phyloP scores from a whole-genome alignment of 202 grass and related monocot genomes.

The Dendrocalamus latiflorus region DNA sequence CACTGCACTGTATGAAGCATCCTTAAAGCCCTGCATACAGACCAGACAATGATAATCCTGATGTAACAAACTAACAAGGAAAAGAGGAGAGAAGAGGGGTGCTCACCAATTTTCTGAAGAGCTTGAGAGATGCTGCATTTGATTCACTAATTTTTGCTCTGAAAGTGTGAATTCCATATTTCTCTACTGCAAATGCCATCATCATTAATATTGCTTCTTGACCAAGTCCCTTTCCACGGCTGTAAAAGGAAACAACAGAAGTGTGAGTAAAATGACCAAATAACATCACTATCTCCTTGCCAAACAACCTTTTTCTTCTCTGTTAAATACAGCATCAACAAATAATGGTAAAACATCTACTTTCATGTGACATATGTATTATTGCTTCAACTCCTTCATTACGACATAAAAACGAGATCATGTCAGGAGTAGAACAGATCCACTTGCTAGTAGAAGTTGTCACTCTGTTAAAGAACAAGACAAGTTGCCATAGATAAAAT shows the following conservation, averaged over 20 bases:
- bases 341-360: neutral
- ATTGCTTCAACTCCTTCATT: neutral
- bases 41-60: slow-evolving; percentile 5
- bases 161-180: slow-evolving; percentile 66
- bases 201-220: slow-evolving; percentile 69
- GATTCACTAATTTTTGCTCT: slow-evolving; percentile 85
- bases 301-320: neutral
- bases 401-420: neutral
- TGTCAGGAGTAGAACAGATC: neutral
- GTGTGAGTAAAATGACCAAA: neutral
- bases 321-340: neutral
- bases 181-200: slow-evolving; percentile 80
- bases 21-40: slow-evolving; percentile 53
- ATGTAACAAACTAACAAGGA: neutral
- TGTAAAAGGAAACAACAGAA: neutral
- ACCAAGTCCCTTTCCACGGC: slow-evolving; percentile 73
- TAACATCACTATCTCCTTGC: neutral
- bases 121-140: slow-evolving; percentile 67
- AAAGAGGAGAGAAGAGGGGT: neutral
- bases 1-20: slow-evolving; percentile 60
- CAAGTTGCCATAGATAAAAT: neutral
- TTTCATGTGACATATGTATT: neutral
- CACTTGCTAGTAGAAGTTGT: neutral
- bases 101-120: slow-evolving; percentile 79
- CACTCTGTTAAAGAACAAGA: neutral